These are phyloP conservation scores for Sporothrix mexicana DNA, from an alignment of 2,329 filamentous ascomycete species.

Conservation along the genomic window DNA sequence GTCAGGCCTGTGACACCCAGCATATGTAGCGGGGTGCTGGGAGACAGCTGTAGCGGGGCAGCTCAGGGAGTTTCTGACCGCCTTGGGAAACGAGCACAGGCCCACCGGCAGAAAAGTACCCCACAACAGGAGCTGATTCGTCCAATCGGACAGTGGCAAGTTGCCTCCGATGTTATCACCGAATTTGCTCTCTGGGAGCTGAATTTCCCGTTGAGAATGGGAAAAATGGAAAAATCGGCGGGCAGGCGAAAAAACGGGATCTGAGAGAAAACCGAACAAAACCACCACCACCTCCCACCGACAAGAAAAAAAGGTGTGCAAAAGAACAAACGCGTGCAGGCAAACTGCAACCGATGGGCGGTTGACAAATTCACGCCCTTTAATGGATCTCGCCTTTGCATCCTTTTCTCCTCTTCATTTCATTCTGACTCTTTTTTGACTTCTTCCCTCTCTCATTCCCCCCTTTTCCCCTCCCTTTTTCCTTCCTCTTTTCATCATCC, in stretches of 20 bases:
- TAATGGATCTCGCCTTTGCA: neutral
- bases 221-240: constrained; percentile 21
- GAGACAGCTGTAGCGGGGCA: constrained; percentile 6
- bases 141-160: constrained; percentile 34
- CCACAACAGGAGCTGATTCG: neutral
- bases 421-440: constrained; percentile 10
- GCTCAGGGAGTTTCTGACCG: constrained; percentile 6
- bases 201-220: constrained; percentile 22
- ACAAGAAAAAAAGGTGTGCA: constrained; percentile 13
- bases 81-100: neutral
- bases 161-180: constrained; percentile 37
- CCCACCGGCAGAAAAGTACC: constrained; percentile 12
- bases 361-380: constrained; percentile 32
- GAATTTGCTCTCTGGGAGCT: constrained; percentile 25
- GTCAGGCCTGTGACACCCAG: neutral
- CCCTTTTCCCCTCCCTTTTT: neutral
- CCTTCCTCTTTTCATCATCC: neutral
- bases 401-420: neutral
- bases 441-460: constrained; percentile 10
- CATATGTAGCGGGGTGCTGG: neutral
- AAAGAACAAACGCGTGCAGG: neutral
- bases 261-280: neutral
- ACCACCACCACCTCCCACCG: constrained; percentile 8
- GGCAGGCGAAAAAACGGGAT: constrained; percentile 5
- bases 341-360: constrained; percentile 17